phyloP scores from a whole-genome alignment of 2,329 filamentous ascomycete genomes.

The Aspergillus viridinutans region DNA sequence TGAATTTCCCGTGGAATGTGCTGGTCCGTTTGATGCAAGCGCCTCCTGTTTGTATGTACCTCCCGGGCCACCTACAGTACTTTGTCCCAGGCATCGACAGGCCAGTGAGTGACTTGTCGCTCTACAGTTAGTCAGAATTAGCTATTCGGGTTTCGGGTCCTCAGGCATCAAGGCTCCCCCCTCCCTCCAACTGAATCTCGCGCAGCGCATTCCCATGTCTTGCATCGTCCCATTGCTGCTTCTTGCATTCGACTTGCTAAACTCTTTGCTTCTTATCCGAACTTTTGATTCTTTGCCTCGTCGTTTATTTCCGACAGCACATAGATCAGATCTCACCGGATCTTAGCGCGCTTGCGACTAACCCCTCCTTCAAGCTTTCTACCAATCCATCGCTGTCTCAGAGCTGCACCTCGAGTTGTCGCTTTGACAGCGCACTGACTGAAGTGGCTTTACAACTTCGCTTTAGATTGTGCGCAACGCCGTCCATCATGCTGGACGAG shows the following conservation, averaged over 20 bases:
- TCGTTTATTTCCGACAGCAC: conserved; percentile 1
- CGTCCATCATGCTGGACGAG: conserved; percentile 43
- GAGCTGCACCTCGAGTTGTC: conserved; percentile 18
- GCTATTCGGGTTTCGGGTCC: conserved; percentile 6
- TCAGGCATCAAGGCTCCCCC: conserved; percentile 14
- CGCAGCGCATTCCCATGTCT: conserved; percentile 9
- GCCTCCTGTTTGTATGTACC: conserved; percentile 5
- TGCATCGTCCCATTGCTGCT: conserved; percentile 7
- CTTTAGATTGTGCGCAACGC: conserved; percentile 24
- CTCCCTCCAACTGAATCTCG: conserved; percentile 5
- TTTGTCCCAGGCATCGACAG: background rate
- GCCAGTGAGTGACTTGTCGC: conserved; percentile 14
- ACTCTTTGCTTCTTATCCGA: conserved; percentile 3
- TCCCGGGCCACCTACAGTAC: conserved; percentile 6
- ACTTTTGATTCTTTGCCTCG: conserved; percentile 1
- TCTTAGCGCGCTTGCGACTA: conserved; percentile 18
- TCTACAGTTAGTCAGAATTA: conserved; percentile 6
- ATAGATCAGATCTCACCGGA: background rate
- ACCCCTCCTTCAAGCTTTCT: conserved; percentile 9
- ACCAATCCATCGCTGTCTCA: conserved; percentile 11
- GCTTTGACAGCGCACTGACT: conserved; percentile 20
- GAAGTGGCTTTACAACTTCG: conserved; percentile 20
- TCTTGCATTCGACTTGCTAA: conserved; percentile 6
- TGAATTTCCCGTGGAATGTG: background rate
- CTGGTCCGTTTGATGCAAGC: conserved; percentile 11